Base-by-base conservation (phyloP, 345 rosid genomes). In the Boechera retrofracta region DNA sequence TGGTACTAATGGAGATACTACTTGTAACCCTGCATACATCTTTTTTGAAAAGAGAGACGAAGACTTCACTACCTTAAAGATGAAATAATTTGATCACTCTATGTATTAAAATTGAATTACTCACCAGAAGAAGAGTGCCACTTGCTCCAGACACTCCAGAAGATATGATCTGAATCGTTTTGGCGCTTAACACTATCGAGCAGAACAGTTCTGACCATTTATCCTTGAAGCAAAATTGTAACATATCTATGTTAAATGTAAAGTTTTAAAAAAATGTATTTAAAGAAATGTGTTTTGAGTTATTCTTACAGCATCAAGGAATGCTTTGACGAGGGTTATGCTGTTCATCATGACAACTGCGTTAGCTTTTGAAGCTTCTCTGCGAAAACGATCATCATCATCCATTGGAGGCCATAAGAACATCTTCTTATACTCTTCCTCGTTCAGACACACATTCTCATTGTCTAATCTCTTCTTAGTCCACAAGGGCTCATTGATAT, bases 21-120 rank as follows among this genome's bases (percentile, higher is more conserved):
- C 85, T 77, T 86, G 91, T 42, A 89, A 74, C 79, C 90, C 91
- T n/a, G 91, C 92, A 44, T 73, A 59, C 86, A 88, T 86, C 94
- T 89, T 16, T 77, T 49, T 11, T 29, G 1, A 53, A 64, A 0
- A 73, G 44, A 49, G 24, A 21, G 6, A 41, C 39, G 10, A 13
- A 3, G 2, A 36, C 4, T 41, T 73, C 12, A 41, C 21, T 39
- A 16, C 56, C 51, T 56, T 4, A 9, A 32, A 70, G 42, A 33
- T 21, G 52, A 47, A 49, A 38, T 12, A 10, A 58, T 56, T 24
- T 26, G 26, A 29, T 31, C 29, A 16, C 63, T 5, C 29, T 29
- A 29, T 33, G 9, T 67, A 18, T 24, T 56, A 16, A 6, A 3
- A n/a, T 1, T 6, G 11, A 45, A 2, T 31, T 36, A 64, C 81